A percentile compares a stretch with the other conserved stretches of the same genome.
phyloP scores from a whole-genome alignment of 176 grass and related monocot species.

The Phoenix roebelenii region DNA sequence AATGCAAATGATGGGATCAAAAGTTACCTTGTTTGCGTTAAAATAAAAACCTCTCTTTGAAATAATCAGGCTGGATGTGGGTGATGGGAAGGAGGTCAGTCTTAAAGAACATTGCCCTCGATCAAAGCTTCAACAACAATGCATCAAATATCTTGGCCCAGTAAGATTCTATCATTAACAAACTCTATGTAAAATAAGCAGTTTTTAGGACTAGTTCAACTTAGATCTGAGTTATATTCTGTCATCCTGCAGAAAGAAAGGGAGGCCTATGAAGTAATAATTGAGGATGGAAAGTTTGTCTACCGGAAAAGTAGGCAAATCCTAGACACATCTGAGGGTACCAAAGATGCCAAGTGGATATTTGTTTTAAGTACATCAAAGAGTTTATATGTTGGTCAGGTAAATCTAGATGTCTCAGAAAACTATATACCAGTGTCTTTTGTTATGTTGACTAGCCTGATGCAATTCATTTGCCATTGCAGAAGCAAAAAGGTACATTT shows the following conservation, averaged over 20 bases:
- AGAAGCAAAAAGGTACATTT: slow-evolving; percentile 94
- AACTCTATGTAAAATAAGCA: too few relatives aligned
- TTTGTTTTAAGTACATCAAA: slow-evolving; percentile 86
- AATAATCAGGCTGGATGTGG: slow-evolving; percentile 52
- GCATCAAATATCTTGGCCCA: slow-evolving; percentile 75
- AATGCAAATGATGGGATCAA: too few relatives aligned
- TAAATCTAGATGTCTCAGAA: slow-evolving; percentile 10
- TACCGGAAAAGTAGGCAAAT: slow-evolving; percentile 61
- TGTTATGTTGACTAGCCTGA: not conserved
- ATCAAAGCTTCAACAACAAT: slow-evolving; percentile 53
- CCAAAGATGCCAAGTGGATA: slow-evolving; percentile 73
- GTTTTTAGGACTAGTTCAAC: too few relatives aligned
- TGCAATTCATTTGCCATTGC: slow-evolving; percentile 19
- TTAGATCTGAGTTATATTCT: too few relatives aligned
- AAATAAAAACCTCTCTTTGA: too few relatives aligned
- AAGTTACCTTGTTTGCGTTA: too few relatives aligned
- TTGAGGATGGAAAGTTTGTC: slow-evolving; percentile 53
- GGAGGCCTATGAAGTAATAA: slow-evolving; percentile 57
- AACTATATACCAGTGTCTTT: not conserved
- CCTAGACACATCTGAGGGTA: slow-evolving; percentile 44
- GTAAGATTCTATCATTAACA: too few relatives aligned
- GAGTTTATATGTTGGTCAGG: slow-evolving; percentile 65
- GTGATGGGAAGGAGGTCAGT: slow-evolving; percentile 73
- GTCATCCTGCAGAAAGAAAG: slow-evolving; percentile 12
- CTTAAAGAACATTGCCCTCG: slow-evolving; percentile 41